Evolutionary conservation across 768 basidiomycete genomes (phyloP), one percentile per base, ranked within the genome.

Genomic region (Mycena vulgaris): DNA sequence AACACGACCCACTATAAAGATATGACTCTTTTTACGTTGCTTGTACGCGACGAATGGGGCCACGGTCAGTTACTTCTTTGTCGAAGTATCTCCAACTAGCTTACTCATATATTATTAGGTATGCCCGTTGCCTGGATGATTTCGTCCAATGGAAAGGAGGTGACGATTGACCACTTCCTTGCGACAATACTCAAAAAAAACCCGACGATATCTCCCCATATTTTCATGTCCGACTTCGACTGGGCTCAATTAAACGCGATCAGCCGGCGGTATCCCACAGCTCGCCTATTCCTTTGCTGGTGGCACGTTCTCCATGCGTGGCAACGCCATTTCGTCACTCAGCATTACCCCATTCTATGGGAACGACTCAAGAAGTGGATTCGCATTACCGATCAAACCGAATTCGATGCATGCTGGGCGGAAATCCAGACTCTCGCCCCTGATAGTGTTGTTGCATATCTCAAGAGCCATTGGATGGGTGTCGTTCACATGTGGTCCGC

Each of bases 241-340:
- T 45, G 33, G 23, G 66, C 66, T 2, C 27, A 51, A 28, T 9
- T 68, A 21, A 68, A 68, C 45, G n/a, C 59, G 16, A 13, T 68
- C 5, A 6, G 6, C 21, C 51, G 40, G 0, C 39, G 39, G 2
- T 74, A 56, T 47, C 74, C 71, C 1, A 30, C n/a, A 11, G 27
- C 74, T 0, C 47, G n/a, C 0, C 30, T 76, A 13, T 57, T 72
- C 2, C 58, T 79, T 0, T 78, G 77, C 67, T 78, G 77, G 76
- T 78, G 77, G 79, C 79, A 79, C 52, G 75, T 79, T 27, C 75
- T 78, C 5, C 79, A 80, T 63, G 73, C 76, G 8, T 78, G 77
- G 78, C 77, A 79, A 53, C 75, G 76, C 39, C 77, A 78, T 35
- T 71, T 63, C 37, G 35, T 30, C 1, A 52, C 51, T 30, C 25